Evolutionary conservation across 192 early-diverging fungal genomes (phyloP).

Genomic region (Umbelopsis ramanniana): DNA sequence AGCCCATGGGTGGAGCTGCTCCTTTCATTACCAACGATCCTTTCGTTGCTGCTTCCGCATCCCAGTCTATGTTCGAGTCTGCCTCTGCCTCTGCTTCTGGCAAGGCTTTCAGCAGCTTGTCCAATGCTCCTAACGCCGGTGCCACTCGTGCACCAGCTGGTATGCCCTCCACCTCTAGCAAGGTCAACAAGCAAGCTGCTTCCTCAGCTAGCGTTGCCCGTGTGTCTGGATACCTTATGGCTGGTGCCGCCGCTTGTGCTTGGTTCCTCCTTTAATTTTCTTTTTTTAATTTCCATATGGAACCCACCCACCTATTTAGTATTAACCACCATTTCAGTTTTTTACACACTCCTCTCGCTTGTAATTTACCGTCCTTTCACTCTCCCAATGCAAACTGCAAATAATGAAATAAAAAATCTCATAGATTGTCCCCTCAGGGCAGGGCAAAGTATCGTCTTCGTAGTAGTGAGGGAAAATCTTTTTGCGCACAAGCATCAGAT

Average conservation of each 20-base stretch:
- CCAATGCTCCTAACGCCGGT: no score
- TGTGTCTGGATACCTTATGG: conserved; percentile 6
- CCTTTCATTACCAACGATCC: background rate
- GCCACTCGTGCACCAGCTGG: background rate
- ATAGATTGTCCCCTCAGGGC: no score
- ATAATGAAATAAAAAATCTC: background rate
- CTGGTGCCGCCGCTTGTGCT: conserved; percentile 4
- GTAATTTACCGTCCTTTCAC: background rate
- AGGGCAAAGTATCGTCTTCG: no score
- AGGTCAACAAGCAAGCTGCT: background rate
- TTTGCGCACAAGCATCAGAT: background rate
- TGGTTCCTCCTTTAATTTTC: background rate
- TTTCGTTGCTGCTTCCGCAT: background rate
- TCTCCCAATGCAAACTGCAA: background rate
- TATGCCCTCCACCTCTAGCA: background rate
- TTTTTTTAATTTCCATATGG: background rate
- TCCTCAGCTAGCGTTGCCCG: background rate
- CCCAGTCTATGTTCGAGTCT: background rate
- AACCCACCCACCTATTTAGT: background rate
- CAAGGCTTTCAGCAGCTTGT: background rate
- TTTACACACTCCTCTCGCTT: background rate
- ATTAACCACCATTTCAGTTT: background rate
- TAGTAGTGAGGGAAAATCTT: no score
- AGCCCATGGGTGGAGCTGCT: background rate
- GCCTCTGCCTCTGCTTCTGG: background rate